phyloP scores from a whole-genome alignment of 495 filamentous ascomycete genomes.

The Penicillium samsonianum region DNA sequence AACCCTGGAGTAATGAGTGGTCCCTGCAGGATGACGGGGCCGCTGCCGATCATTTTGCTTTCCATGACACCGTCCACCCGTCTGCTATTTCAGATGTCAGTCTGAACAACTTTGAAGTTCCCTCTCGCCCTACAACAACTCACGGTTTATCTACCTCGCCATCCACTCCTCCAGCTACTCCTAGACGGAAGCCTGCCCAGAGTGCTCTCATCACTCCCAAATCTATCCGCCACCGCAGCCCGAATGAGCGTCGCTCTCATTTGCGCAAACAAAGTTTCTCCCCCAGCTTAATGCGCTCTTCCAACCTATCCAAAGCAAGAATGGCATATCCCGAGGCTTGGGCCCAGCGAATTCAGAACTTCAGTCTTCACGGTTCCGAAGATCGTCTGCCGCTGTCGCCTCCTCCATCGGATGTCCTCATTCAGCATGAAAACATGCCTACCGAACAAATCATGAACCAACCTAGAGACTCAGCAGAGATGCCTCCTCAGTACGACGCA shows the following conservation, averaged over 20 bases:
- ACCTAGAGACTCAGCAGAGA: constrained; percentile 34
- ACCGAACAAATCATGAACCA: constrained; percentile 29
- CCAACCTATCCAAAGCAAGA: constrained; percentile 38
- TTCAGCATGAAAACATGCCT: constrained; percentile 44
- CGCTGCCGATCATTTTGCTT: constrained; percentile 35
- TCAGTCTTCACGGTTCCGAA: constrained; percentile 38
- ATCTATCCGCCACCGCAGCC: constrained; percentile 43
- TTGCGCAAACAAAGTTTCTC: constrained; percentile 49
- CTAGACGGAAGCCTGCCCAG: constrained; percentile 39
- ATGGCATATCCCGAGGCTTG: constrained; percentile 49
- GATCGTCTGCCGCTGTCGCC: constrained; percentile 48
- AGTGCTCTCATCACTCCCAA: constrained; percentile 45
- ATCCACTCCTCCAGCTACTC: constrained; percentile 48
- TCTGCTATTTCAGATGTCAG: constrained; percentile 41
- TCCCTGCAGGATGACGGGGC: constrained; percentile 39
- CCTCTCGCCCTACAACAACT: constrained; percentile 27
- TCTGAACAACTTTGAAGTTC: constrained; percentile 37
- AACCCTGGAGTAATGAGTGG: constrained; percentile 47
- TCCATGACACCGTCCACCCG: constrained; percentile 45
- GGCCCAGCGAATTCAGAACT: constrained; percentile 46
- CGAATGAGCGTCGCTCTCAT: constrained; percentile 41
- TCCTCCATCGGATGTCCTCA: constrained; percentile 45
- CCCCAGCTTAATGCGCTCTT: constrained; percentile 45
- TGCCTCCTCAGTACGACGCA: constrained; percentile 41
- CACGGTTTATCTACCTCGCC: constrained; percentile 34